Evolutionary conservation across 768 basidiomycete genomes (phyloP).

Genomic region (Scleroderma citrinum): DNA sequence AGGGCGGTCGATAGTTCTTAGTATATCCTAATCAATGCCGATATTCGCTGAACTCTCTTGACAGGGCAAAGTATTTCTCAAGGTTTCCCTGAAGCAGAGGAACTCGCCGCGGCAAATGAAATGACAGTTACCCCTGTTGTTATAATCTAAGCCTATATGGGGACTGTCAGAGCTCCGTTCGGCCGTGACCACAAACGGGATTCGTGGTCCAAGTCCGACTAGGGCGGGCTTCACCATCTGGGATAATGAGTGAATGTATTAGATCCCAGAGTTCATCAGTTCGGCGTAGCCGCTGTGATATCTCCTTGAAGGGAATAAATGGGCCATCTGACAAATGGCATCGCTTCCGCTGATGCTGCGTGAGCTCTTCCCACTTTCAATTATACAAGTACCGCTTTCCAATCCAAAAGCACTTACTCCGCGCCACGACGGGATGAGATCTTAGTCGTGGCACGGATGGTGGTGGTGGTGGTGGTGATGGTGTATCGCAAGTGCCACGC

Average conservation of each 20-base stretch:
- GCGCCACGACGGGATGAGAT: not conserved
- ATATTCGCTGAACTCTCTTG: not conserved
- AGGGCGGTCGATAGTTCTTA: not conserved
- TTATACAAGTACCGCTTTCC: not conserved
- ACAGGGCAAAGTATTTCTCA: not conserved
- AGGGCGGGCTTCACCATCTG: too few relatives aligned
- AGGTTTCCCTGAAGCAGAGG: not conserved
- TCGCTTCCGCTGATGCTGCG: not conserved
- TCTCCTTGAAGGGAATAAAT: too few relatives aligned
- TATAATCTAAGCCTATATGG: too few relatives aligned
- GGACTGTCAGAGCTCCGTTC: too few relatives aligned
- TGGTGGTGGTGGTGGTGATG: too few relatives aligned
- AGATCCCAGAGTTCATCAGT: too few relatives aligned
- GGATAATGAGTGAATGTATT: too few relatives aligned
- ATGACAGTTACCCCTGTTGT: not conserved
- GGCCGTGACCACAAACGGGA: too few relatives aligned
- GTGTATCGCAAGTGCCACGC: too few relatives aligned
- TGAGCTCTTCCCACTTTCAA: not conserved
- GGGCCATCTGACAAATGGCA: too few relatives aligned
- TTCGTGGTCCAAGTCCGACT: too few relatives aligned
- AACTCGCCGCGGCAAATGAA: not conserved
- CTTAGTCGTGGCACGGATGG: not conserved
- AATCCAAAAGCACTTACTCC: not conserved
- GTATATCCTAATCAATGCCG: not conserved
- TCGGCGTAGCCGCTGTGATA: too few relatives aligned